Base-by-base conservation (phyloP, 2,329 filamentous ascomycete species). In the Fusarium tricinctum region DNA sequence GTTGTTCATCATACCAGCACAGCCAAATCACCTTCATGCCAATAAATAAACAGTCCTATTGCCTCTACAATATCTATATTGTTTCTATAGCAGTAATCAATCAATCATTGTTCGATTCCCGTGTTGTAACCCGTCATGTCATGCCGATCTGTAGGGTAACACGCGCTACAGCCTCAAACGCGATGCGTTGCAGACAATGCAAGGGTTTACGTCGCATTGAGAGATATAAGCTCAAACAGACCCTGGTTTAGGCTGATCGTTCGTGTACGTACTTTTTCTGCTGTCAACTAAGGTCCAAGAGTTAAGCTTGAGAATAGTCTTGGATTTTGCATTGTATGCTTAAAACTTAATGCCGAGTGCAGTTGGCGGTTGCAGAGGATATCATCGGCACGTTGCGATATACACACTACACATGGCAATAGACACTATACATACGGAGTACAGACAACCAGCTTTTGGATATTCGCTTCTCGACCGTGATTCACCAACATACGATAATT, bases 141-240 rank as follows among this genome's bases (percentile, higher is more conserved):
- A 10, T 30, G 28, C 61, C 13, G 35, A 43, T 46, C 45, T 58
- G n/a, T 48, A 64, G 63, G 56, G 63, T 66, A 66, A 40, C 40
- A 26, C 45, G 58, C 46, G 40, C 39, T 44, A 13, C 22, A 20
- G 26, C 13, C 45, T 53, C 58, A 64, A 68, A 67, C 63, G 14
- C 32, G 14, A 42, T 19, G 10, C 28, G 63, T 68, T 23, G 8
- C 35, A 49, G 63, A 63, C 42, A 38, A 10, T 44, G 20, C 38
- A 48, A 22, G 46, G 35, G 15, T 44, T 45, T 49, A 38, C 13
- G 58, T 47, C 46, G 44, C 60, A 63, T 23, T 1, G 23, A 13
- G 10, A 26, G 30, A 51, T 64, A 39, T 64, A 39, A 47, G 46
- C 40, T 47, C 59, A 52, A 57, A 59, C 61, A 33, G 20, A 46